Percentiles rank a stretch among this genome's conserved stretches.
Evolutionary conservation across 106 monocot genomes (phyloP).

Genomic region (Dendrobium chrysotoxum): DNA sequence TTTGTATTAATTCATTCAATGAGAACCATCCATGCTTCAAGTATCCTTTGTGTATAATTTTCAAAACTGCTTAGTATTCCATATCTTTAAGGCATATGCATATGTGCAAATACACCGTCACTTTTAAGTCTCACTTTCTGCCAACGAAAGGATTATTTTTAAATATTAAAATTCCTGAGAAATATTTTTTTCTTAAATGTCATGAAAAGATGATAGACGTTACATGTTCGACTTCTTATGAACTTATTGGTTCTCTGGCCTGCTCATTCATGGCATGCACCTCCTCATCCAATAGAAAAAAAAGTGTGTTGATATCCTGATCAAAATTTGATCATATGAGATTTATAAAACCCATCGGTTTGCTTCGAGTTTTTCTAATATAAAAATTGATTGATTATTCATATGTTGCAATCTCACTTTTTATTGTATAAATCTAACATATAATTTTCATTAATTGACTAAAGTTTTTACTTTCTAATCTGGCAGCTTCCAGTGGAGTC

Average conservation of each 20-base stretch:
- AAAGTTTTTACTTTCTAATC: background rate
- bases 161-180: background rate
- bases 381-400: no score
- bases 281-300: no score
- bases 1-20: background rate
- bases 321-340: no score
- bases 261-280: no score
- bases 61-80: background rate
- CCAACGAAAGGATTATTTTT: no score
- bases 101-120: background rate
- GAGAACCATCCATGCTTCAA: background rate
- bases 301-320: no score
- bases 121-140: background rate
- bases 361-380: no score
- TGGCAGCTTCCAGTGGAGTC: constrained; percentile 54
- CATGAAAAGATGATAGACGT: no score
- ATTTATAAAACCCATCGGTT: no score
- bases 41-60: background rate
- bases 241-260: no score
- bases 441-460: background rate
- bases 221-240: no score
- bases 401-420: no score
- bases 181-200: background rate
- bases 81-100: background rate
- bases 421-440: background rate